Conservation (phyloP, 805 yeast genomes). For the Barnettozyma pratensis region DNA sequence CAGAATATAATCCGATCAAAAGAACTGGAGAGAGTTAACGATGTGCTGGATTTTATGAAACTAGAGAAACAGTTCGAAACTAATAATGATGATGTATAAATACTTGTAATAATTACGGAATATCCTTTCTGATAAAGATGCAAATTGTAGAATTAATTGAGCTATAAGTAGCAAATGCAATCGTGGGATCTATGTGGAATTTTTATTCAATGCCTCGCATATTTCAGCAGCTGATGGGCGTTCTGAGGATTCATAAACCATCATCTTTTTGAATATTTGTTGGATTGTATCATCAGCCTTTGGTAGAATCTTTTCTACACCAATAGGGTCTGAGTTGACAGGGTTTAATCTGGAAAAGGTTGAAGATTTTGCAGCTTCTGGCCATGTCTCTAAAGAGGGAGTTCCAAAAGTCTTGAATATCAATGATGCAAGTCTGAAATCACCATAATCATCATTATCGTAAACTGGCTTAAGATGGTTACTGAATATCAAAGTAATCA, state of each 20-base stretch:
- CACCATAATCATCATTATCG: constrained; percentile 39
- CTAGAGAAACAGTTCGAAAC: constrained; percentile 16
- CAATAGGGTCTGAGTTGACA: constrained; percentile 17
- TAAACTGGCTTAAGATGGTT: constrained; percentile 33
- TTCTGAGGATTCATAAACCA: constrained; percentile 33
- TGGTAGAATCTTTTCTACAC: constrained; percentile 31
- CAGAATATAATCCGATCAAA: constrained; percentile 16
- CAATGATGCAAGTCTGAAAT: constrained; percentile 50
- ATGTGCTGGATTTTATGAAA: constrained; percentile 20
- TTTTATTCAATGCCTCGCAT: neutral
- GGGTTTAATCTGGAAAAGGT: constrained; percentile 32
- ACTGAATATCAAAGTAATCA: constrained; percentile 49
- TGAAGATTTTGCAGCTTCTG: constrained; percentile 34
- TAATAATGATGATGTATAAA: constrained; percentile 1
- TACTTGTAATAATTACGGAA: neutral
- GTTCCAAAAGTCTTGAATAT: constrained; percentile 60
- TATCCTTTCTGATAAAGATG: neutral
- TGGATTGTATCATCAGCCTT: constrained; percentile 21
- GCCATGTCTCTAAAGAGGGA: constrained; percentile 43
- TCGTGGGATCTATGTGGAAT: too few species aligned
- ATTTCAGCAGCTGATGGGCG: constrained; percentile 20
- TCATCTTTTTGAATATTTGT: constrained; percentile 37
- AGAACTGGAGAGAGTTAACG: constrained; percentile 18
- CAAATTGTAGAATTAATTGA: neutral
- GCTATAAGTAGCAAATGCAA: neutral